phyloP scores from a whole-genome alignment of 2,329 filamentous ascomycete genomes.

The Drechslera avenae region DNA sequence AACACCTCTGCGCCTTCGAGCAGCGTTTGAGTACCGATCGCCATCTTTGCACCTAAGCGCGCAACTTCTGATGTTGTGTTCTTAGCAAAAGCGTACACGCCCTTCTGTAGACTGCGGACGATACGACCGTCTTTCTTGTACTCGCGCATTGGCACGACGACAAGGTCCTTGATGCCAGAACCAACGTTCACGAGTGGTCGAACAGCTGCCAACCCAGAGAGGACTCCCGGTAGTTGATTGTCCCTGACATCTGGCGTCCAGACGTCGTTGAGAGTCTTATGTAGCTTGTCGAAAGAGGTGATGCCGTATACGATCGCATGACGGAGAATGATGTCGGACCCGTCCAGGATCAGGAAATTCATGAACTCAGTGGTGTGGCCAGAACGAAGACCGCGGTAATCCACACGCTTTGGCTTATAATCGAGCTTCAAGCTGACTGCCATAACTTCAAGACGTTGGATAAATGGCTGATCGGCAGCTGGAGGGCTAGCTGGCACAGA shows the following conservation, averaged over 20 bases:
- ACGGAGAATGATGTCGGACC: slow-evolving; percentile 81
- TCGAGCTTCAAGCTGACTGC: slow-evolving; percentile 84
- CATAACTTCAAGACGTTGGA: slow-evolving; percentile 87
- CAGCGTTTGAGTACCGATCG: slow-evolving; percentile 92
- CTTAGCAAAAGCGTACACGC: slow-evolving; percentile 85
- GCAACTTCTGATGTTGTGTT: slow-evolving; percentile 95
- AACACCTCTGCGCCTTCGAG: slow-evolving; percentile 87
- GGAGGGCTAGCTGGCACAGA: slow-evolving; percentile 61
- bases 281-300: slow-evolving; percentile 85
- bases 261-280: slow-evolving; percentile 88
- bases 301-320: slow-evolving; percentile 94
- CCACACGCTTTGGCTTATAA: slow-evolving; percentile 98
- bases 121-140: slow-evolving; percentile 94
- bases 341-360: slow-evolving; percentile 95
- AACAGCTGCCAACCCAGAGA: slow-evolving; percentile 89
- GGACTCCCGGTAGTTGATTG: slow-evolving; percentile 85
- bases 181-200: slow-evolving; percentile 90
- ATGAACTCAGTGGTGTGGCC: slow-evolving; percentile 97
- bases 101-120: slow-evolving; percentile 89
- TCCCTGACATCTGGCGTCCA: slow-evolving; percentile 93
- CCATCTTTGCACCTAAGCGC: slow-evolving; percentile 90
- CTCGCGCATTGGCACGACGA: slow-evolving; percentile 88
- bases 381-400: slow-evolving; percentile 89
- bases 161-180: slow-evolving; percentile 80
- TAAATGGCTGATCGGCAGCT: slow-evolving; percentile 71